Evolutionary conservation across 2,329 filamentous ascomycete genomes (phyloP).

Genomic region (Trichoderma sp.): DNA sequence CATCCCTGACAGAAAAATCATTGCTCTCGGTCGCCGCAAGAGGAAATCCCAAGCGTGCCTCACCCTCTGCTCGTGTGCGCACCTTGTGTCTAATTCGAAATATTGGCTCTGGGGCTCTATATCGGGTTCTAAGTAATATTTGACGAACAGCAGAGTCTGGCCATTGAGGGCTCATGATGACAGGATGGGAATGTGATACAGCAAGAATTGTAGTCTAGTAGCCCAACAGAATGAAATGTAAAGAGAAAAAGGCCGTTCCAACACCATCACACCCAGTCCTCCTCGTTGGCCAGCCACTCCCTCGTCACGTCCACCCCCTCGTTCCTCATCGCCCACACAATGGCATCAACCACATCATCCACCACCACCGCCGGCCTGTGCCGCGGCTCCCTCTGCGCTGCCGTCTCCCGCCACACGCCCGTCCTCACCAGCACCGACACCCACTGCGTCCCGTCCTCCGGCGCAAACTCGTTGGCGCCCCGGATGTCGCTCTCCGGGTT

Average conservation of each 20-base stretch:
- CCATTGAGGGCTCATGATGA: neutral
- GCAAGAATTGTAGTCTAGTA: neutral
- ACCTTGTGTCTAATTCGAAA: neutral
- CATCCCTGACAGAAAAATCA: neutral
- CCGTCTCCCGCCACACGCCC: constrained; percentile 66
- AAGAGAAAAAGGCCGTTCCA: neutral
- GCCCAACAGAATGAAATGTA: neutral
- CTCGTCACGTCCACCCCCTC: constrained; percentile 48
- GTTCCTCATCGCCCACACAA: constrained; percentile 71
- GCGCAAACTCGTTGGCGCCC: constrained; percentile 77
- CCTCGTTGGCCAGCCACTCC: constrained; percentile 35
- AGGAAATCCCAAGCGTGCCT: constrained; percentile 23
- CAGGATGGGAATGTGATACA: too few relatives aligned
- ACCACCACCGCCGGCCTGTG: constrained; percentile 67
- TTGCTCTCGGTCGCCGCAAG: constrained; percentile 19
- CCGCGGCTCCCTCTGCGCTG: constrained; percentile 52
- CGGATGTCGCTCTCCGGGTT: constrained; percentile 88
- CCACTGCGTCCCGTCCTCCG: constrained; percentile 72
- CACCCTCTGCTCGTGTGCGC: constrained; percentile 18
- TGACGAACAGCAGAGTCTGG: neutral
- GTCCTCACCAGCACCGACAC: constrained; percentile 75
- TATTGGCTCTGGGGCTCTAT: neutral
- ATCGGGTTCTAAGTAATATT: constrained; percentile 2
- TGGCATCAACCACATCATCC: constrained; percentile 74
- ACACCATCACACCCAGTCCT: constrained; percentile 14